A percentile compares a stretch with the other conserved stretches of the same genome.
Conservation (phyloP, 1,284 basidiomycete species). For the Apiotrichum akiyoshidainum region DNA sequence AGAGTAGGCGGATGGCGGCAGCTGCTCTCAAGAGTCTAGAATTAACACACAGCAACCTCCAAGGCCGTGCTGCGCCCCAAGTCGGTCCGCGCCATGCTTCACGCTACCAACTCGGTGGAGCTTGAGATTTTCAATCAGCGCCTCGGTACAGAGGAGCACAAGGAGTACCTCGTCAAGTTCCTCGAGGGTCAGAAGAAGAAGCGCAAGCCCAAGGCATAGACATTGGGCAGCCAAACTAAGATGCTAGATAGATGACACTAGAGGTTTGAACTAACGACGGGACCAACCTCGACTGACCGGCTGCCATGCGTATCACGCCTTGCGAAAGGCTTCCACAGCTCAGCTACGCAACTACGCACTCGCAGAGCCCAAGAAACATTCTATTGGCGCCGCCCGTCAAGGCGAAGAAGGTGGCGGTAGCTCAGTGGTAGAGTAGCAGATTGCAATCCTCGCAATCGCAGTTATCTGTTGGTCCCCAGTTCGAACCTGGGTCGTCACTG, state of each 20-base stretch:
- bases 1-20: too few relatives aligned
- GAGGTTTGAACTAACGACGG: too few relatives aligned
- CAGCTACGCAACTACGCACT: too few relatives aligned
- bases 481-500: neutral
- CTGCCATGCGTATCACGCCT: too few relatives aligned
- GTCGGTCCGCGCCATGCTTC: slow-evolving; percentile 1
- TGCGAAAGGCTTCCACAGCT: too few relatives aligned
- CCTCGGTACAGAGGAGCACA: slow-evolving; percentile 8
- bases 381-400: too few relatives aligned
- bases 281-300: too few relatives aligned
- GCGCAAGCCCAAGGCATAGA: too few relatives aligned
- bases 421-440: slow-evolving; percentile 1
- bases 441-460: neutral
- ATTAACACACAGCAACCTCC: slow-evolving; percentile 2
- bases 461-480: neutral
- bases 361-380: too few relatives aligned
- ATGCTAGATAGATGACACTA: too few relatives aligned
- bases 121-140: slow-evolving; percentile 10
- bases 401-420: neutral
- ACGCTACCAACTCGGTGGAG: slow-evolving; percentile 12
- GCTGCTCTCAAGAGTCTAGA: too few relatives aligned
- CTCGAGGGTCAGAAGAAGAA: neutral
- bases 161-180: slow-evolving; percentile 13
- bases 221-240: too few relatives aligned
- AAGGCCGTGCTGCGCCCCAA: slow-evolving; percentile 12